Conservation (phyloP, 78 protist genomes). For the Polysphondylium violaceum region DNA sequence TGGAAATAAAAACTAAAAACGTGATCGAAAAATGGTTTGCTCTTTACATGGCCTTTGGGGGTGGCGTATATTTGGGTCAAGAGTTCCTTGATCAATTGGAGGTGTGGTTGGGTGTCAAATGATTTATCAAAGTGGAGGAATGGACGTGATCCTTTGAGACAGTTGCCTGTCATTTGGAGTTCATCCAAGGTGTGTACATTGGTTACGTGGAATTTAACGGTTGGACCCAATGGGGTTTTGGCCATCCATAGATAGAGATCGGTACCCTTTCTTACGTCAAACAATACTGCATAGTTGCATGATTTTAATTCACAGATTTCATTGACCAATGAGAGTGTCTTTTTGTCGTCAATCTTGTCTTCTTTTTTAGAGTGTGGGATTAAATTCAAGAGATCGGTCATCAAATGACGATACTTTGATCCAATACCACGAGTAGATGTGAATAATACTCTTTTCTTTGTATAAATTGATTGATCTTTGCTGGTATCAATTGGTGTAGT, state of each 20-base stretch:
- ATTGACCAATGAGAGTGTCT: slow-evolving; percentile 71
- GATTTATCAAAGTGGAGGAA: slow-evolving; percentile 92
- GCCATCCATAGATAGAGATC: slow-evolving; percentile 94
- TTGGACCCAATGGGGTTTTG: slow-evolving; percentile 94
- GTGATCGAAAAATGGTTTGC: slow-evolving; percentile 98
- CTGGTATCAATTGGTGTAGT: background rate
- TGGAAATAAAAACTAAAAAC: slow-evolving; percentile 89
- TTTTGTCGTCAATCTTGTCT: slow-evolving; percentile 65
- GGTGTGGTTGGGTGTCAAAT: slow-evolving; percentile 88
- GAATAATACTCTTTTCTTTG: slow-evolving; percentile 75
- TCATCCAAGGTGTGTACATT: slow-evolving; percentile 95
- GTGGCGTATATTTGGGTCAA: slow-evolving; percentile 90
- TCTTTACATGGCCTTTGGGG: slow-evolving; percentile 92
- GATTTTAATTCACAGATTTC: slow-evolving; percentile 89
- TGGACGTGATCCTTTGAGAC: slow-evolving; percentile 96
- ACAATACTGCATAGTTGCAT: slow-evolving; percentile 88
- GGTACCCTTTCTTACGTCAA: slow-evolving; percentile 86
- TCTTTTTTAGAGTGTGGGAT: slow-evolving; percentile 94
- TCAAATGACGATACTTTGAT: slow-evolving; percentile 87
- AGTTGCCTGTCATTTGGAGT: slow-evolving; percentile 96
- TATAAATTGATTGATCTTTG: slow-evolving; percentile 22
- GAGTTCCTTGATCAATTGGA: slow-evolving; percentile 86
- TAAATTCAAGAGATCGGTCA: slow-evolving; percentile 87
- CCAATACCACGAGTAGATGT: slow-evolving; percentile 73
- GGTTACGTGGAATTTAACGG: slow-evolving; percentile 90